phyloP scores from a whole-genome alignment of 108 stramenopile genomes.

The Skeletonema marinoi region DNA sequence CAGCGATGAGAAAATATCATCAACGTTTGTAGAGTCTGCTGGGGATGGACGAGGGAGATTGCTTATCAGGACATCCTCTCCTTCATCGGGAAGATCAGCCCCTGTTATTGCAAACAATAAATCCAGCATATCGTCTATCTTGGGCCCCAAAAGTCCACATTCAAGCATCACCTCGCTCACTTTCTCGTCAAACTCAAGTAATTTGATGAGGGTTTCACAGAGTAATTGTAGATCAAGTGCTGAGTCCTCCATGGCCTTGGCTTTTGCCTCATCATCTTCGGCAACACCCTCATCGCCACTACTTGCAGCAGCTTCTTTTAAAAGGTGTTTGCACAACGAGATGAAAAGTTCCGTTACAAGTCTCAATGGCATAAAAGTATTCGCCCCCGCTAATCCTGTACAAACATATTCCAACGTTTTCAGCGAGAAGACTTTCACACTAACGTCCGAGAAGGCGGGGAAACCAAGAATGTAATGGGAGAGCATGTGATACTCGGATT shows the following conservation, averaged over 20 bases:
- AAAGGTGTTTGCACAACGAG: constrained; percentile 73
- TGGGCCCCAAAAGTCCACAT: constrained; percentile 62
- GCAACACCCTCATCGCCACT: constrained; percentile 6
- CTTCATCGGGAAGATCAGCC: background rate
- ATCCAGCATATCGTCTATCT: constrained; percentile 64
- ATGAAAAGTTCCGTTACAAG: constrained; percentile 83
- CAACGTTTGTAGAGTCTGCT: constrained; percentile 19
- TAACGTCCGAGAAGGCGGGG: constrained; percentile 81
- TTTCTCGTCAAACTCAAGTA: constrained; percentile 87
- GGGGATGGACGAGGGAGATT: constrained; percentile 10
- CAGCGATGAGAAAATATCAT: constrained; percentile 40
- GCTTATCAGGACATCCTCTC: constrained; percentile 6
- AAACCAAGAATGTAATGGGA: constrained; percentile 84
- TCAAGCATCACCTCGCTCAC: constrained; percentile 75
- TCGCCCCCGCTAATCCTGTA: constrained; percentile 74
- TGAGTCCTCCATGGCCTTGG: constrained; percentile 30
- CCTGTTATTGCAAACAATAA: constrained; percentile 9
- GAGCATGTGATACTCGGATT: constrained; percentile 77
- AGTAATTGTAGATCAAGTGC: constrained; percentile 79
- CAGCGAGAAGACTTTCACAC: constrained; percentile 88
- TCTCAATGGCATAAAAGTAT: constrained; percentile 72
- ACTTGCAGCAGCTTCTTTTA: constrained; percentile 41
- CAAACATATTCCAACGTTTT: constrained; percentile 93
- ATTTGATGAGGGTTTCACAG: constrained; percentile 84
- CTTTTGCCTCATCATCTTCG: constrained; percentile 29